phyloP scores from a whole-genome alignment of 495 filamentous ascomycete species.

The Aspergillus carlsbadensis region DNA sequence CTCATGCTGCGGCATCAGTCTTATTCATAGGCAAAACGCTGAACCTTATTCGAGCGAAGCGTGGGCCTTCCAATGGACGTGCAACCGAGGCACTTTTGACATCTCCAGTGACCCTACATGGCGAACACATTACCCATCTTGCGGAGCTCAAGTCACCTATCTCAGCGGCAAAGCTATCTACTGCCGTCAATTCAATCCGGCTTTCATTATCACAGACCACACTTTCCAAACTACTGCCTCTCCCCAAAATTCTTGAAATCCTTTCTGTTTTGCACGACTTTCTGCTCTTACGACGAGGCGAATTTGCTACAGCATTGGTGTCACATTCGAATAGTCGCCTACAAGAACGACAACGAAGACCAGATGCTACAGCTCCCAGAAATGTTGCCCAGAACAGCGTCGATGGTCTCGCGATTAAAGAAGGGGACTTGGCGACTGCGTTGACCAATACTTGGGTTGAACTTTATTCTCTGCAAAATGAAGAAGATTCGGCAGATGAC shows the following conservation, averaged over 20 bases:
- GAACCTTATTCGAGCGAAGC: conserved; percentile 68
- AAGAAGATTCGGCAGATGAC: conserved; percentile 72
- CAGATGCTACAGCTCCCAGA: conserved; percentile 21
- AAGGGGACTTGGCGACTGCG: conserved; percentile 77
- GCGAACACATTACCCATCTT: conserved; percentile 71
- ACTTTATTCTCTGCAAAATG: conserved; percentile 68
- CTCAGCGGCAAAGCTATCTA: conserved; percentile 63
- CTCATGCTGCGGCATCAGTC: conserved; percentile 74
- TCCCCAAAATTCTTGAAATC: conserved; percentile 71
- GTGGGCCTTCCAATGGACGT: conserved; percentile 32
- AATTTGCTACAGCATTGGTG: conserved; percentile 85
- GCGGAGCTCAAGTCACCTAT: conserved; percentile 70
- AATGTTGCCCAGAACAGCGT: conserved; percentile 32
- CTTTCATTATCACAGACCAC: conserved; percentile 78
- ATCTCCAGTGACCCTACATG: conserved; percentile 63
- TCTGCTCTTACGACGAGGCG: conserved; percentile 81
- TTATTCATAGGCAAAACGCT: conserved; percentile 88
- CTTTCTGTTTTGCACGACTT: conserved; percentile 79
- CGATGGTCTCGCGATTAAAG: conserved; percentile 68
- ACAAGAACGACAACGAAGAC: conserved; percentile 43
- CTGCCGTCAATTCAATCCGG: conserved; percentile 71
- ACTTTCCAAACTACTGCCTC: conserved; percentile 75
- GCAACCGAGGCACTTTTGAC: conserved; percentile 40
- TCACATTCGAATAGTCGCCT: conserved; percentile 79
- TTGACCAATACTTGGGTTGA: conserved; percentile 74